These are phyloP conservation scores for Saccharomyces hybrid DNA, from an alignment of 1,139 yeast genomes.

Conservation along the genomic window DNA sequence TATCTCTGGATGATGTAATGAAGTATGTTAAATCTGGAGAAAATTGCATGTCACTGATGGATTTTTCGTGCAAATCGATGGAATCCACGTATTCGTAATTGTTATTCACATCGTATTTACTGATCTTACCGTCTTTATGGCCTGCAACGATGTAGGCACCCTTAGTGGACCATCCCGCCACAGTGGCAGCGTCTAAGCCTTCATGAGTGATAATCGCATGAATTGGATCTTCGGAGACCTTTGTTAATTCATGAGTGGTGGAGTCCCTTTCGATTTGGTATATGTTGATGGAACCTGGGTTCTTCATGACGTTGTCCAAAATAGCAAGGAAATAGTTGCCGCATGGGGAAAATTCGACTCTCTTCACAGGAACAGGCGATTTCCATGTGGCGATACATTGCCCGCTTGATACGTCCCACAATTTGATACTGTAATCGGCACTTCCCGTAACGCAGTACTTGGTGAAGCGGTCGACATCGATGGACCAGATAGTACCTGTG, in stretches of 20 bases:
- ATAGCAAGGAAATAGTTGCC: slow-evolving; percentile 64
- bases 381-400: slow-evolving; percentile 67
- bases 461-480: slow-evolving; percentile 72
- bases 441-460: slow-evolving; percentile 77
- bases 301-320: slow-evolving; percentile 91
- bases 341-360: slow-evolving; percentile 80
- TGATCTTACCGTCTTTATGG: slow-evolving; percentile 76
- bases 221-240: slow-evolving; percentile 43
- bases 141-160: slow-evolving; percentile 75
- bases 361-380: slow-evolving; percentile 77
- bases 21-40: slow-evolving; percentile 82
- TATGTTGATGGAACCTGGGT: slow-evolving; percentile 67
- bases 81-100: slow-evolving; percentile 57
- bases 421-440: slow-evolving; percentile 78
- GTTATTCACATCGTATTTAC: slow-evolving; percentile 69
- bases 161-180: slow-evolving; percentile 83
- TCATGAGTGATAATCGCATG: slow-evolving; percentile 58
- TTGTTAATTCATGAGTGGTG: slow-evolving; percentile 31
- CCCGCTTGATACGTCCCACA: slow-evolving; percentile 83
- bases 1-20: slow-evolving; percentile 89
- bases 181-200: slow-evolving; percentile 53
- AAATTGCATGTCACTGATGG: slow-evolving; percentile 83
- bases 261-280: slow-evolving; percentile 50
- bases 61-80: slow-evolving; percentile 64
- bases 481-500: slow-evolving; percentile 92